Percentiles rank a stretch among this genome's conserved stretches.
These are phyloP conservation scores for Suillus paluster DNA, from an alignment of 768 basidiomycete genomes.

Conservation along the genomic window DNA sequence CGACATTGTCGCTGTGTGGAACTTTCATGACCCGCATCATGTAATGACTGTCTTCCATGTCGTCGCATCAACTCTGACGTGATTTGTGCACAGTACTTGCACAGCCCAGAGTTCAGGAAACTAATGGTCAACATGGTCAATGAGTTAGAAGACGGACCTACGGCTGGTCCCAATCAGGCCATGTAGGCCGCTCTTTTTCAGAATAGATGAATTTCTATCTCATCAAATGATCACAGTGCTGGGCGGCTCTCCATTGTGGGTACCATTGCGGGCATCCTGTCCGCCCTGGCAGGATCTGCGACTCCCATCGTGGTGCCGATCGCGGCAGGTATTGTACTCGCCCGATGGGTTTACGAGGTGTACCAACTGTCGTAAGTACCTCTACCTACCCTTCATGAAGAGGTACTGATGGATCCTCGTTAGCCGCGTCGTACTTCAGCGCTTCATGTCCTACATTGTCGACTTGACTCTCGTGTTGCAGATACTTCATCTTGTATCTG, in stretches of 20 bases:
- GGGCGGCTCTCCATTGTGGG: neutral
- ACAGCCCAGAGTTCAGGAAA: neutral
- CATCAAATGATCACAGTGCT: neutral
- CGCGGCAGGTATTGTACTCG: neutral
- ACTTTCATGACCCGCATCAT: constrained; percentile 15
- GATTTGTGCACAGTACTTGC: neutral
- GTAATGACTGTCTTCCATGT: neutral
- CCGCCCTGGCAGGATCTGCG: neutral
- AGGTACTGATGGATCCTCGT: neutral
- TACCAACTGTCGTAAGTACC: neutral
- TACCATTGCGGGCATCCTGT: neutral
- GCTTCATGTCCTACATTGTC: constrained; percentile 30
- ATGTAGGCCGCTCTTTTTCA: neutral
- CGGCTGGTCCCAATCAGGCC: neutral
- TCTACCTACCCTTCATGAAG: neutral
- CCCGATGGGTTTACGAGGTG: neutral
- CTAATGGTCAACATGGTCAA: constrained; percentile 2
- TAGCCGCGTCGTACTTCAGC: constrained; percentile 13
- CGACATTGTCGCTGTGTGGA: constrained; percentile 25
- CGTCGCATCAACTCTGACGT: neutral
- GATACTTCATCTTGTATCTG: constrained; percentile 15
- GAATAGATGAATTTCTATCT: neutral
- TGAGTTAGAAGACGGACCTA: neutral
- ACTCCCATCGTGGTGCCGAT: neutral
- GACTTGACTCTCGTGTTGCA: constrained; percentile 31